phyloP scores from a whole-genome alignment of 78 protist genomes.

The Dictyostelium purpureum region DNA sequence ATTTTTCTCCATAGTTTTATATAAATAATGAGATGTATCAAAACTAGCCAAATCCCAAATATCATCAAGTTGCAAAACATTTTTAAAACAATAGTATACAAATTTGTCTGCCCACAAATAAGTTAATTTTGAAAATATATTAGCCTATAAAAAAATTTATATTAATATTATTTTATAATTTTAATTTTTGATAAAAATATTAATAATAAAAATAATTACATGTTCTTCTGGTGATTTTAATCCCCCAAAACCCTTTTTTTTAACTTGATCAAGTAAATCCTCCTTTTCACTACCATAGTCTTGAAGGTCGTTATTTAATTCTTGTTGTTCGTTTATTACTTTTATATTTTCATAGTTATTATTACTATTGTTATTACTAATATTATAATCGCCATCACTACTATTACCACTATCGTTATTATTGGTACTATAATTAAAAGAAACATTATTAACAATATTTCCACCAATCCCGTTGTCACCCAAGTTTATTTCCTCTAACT shows the following conservation, averaged over 20 bases:
- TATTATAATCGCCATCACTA: too few relatives aligned
- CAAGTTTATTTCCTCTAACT: too few relatives aligned
- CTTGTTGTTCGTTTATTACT: background rate
- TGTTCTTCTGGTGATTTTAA: constrained; percentile 17
- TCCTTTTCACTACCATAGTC: background rate
- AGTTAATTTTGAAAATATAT: background rate
- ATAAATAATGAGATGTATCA: background rate
- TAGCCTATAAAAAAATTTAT: too few relatives aligned
- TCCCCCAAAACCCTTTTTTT: constrained; percentile 16
- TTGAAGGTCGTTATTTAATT: background rate
- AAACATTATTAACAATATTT: too few relatives aligned
- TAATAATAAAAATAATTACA: background rate
- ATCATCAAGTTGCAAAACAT: constrained; percentile 20
- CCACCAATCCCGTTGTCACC: too few relatives aligned
- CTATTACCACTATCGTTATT: background rate
- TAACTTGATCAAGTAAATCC: background rate
- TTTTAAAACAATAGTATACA: constrained; percentile 25
- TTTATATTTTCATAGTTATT: background rate
- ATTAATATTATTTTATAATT: too few relatives aligned
- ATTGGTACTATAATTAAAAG: background rate
- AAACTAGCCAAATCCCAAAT: constrained; percentile 19
- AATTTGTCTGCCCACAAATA: constrained; percentile 38
- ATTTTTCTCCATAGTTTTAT: background rate
- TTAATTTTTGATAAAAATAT: too few relatives aligned
- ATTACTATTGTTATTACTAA: too few relatives aligned